Base-by-base conservation (phyloP, 2,329 filamentous ascomycete genomes). In the Fusarium bactridioides region DNA sequence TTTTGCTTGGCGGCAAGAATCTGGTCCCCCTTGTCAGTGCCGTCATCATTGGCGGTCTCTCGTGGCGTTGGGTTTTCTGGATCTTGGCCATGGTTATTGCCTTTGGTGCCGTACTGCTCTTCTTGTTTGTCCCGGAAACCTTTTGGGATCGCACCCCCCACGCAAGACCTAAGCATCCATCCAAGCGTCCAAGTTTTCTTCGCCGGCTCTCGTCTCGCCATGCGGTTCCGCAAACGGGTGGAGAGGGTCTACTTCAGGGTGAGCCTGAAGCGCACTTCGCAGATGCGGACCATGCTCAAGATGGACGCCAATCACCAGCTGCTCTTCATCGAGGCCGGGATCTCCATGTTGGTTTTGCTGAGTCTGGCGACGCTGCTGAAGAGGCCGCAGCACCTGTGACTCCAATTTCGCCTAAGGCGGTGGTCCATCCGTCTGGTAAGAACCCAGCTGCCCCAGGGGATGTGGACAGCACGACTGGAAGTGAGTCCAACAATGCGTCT, bases 31-130 rank as follows among this genome's bases (percentile, higher is more conserved):
- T 98, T 29, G 91, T 97, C 29, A 97, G 94, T 79, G 95, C 95
- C 13, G 93, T 86, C 27, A 90, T 98, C 67, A 97, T 98, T 45
- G 85, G 94, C 23, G 55, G 69, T 85, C 87, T 5, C 82, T 94
- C 41, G 89, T 98, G 95, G 95, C 90, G 94, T 80, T 97, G 94
- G 94, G 93, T 94, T 0, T 97, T 97, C 76, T 97, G 92, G 92
- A 91, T 97, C 61, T 90, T 97, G 50, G 90, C 94, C 2, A 93
- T 97, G 7, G 84, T 97, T 15, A 92, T 94, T 38, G 93, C 86
- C 0, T 88, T 93, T 53, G 91, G 90, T 67, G 87, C 91, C 41
- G 80, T 89, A 25, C 83, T 97, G 6, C 86, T 98, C 3, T 97
- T 97, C 79, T 86, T 98, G 66, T 97, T 97, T 76, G 93, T 97